Conservation (phyloP, 1,284 basidiomycete genomes). For the Pyrrhoderma noxium region DNA sequence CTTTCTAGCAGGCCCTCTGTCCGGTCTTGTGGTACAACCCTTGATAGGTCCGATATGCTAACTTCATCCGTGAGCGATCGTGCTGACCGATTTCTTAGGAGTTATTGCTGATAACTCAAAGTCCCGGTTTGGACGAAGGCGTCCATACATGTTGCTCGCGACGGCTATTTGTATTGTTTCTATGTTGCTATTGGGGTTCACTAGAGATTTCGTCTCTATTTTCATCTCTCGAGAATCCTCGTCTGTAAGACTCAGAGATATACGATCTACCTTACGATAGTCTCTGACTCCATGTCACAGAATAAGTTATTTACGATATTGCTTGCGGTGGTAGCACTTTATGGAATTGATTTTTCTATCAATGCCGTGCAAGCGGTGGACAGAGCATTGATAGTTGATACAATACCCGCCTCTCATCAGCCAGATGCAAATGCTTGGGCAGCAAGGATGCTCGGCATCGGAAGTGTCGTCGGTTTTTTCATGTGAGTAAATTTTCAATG, state of each 20-base stretch:
- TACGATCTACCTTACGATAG: neutral
- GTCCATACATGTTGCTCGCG: conserved; percentile 80
- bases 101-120: conserved; percentile 84
- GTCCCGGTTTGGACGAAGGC: conserved; percentile 75
- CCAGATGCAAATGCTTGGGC: conserved; percentile 93
- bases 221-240: conserved; percentile 40
- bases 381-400: conserved; percentile 74
- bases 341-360: conserved; percentile 87
- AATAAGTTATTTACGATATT: conserved; percentile 61
- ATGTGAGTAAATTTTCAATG: conserved; percentile 46
- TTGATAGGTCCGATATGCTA: conserved; percentile 51
- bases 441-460: conserved; percentile 78
- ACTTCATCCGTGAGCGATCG: neutral
- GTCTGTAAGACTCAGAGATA: conserved; percentile 27
- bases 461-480: conserved; percentile 80
- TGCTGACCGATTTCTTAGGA: conserved; percentile 30
- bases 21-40: conserved; percentile 89
- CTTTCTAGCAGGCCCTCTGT: conserved; percentile 90
- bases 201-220: conserved; percentile 60
- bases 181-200: conserved; percentile 83
- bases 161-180: conserved; percentile 60
- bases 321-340: conserved; percentile 82
- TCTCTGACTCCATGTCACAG: conserved; percentile 29
- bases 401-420: conserved; percentile 62
- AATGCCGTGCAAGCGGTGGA: conserved; percentile 87